Conservation (phyloP, 208 protist species). For the Jaenimonas drosophilae region DNA sequence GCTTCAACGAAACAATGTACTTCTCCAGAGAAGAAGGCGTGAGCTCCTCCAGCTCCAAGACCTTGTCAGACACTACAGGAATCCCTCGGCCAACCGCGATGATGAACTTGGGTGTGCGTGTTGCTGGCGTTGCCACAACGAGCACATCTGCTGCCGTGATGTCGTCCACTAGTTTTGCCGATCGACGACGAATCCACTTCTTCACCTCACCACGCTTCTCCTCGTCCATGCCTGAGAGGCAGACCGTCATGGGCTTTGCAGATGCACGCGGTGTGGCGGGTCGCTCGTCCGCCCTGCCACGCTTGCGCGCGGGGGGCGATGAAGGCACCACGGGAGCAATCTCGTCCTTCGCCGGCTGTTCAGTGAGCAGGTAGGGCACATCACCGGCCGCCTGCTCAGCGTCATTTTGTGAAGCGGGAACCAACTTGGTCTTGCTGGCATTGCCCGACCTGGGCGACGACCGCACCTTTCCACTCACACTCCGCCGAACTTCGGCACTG, state of each 20-base stretch:
- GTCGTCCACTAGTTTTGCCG: conserved; percentile 38
- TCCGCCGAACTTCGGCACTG: too few species aligned
- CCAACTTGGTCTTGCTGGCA: too few species aligned
- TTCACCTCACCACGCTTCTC: conserved; percentile 15
- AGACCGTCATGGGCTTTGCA: conserved; percentile 23
- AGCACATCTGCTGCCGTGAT: conserved; percentile 46
- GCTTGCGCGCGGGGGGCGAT: too few species aligned
- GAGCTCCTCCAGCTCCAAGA: conserved; percentile 15
- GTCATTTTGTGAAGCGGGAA: too few species aligned
- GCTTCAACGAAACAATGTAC: conserved; percentile 32
- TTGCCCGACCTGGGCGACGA: too few species aligned
- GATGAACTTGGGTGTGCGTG: conserved; percentile 81
- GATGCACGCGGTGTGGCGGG: too few species aligned
- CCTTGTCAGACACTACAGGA: conserved; percentile 48
- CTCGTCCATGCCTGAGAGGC: conserved; percentile 61
- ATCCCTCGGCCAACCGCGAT: conserved; percentile 68
- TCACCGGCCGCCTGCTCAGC: too few species aligned
- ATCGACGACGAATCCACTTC: conserved; percentile 25
- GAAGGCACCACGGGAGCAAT: too few species aligned
- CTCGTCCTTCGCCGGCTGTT: too few species aligned
- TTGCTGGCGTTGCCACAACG: conserved; percentile 39
- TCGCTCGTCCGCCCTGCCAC: too few species aligned
- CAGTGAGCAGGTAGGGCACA: too few species aligned
- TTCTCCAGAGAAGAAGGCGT: conserved; percentile 5
- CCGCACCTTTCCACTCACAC: too few species aligned